Conservation (phyloP, 2,329 filamentous ascomycete species). For the Fusarium nelsonii region DNA sequence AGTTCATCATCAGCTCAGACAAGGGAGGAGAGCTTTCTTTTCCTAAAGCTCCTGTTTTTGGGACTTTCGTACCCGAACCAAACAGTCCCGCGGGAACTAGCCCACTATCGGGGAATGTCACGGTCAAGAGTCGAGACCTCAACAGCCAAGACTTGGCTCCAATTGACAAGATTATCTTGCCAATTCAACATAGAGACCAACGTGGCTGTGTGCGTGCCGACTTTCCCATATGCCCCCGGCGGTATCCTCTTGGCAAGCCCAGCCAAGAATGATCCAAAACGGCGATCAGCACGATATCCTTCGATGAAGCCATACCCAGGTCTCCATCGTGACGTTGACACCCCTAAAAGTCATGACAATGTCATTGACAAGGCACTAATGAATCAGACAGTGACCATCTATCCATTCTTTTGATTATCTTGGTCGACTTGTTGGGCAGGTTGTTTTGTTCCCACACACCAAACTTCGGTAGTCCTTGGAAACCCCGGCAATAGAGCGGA, state of each 20-base stretch:
- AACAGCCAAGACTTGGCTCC: conserved; percentile 49
- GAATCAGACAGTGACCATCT: not conserved
- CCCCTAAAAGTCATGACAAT: not conserved
- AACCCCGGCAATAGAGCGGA: conserved; percentile 22
- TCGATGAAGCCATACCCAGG: conserved; percentile 1
- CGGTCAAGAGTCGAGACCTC: conserved; percentile 44
- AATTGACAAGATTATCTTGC: conserved; percentile 27
- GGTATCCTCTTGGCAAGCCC: conserved; percentile 40
- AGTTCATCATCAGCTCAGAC: conserved; percentile 5
- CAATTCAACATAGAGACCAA: conserved; percentile 26
- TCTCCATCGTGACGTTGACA: not conserved
- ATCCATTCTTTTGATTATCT: not conserved
- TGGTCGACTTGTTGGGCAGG: not conserved
- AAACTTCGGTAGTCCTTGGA: conserved; percentile 7
- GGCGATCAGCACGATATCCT: conserved; percentile 13
- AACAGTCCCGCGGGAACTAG: conserved; percentile 15
- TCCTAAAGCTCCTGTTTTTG: not conserved
- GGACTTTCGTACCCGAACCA: conserved; percentile 10
- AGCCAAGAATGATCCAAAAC: conserved; percentile 30
- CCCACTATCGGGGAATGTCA: conserved; percentile 28
- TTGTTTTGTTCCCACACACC: conserved; percentile 1
- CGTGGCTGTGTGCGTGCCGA: conserved; percentile 40
- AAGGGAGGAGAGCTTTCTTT: not conserved
- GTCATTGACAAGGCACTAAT: not conserved
- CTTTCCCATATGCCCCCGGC: conserved; percentile 41